Evolutionary conservation across 768 basidiomycete genomes (phyloP).

Genomic region (Naganishia onofrii): DNA sequence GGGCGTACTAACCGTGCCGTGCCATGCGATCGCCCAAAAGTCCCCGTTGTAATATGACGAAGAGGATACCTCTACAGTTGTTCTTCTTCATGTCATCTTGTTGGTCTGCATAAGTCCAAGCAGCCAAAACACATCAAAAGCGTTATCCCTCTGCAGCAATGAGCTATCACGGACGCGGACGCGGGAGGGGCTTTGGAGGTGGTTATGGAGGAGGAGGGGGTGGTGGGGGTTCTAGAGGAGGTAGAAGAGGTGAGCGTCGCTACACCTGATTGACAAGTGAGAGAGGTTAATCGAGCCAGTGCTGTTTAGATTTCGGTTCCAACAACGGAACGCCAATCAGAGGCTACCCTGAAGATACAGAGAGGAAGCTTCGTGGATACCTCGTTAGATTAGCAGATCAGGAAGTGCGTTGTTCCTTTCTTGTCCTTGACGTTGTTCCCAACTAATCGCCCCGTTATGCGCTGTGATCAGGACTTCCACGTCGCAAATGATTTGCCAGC

Average conservation of each 20-base stretch:
- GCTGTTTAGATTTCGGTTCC: neutral
- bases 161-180: constrained; percentile 34
- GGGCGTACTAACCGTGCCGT: neutral
- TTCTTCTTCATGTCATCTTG: neutral
- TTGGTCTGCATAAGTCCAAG: neutral
- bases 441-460: too few relatives aligned
- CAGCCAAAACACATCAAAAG: neutral
- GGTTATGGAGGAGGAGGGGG: constrained; percentile 30
- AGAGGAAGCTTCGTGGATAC: constrained; percentile 45
- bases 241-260: constrained; percentile 34
- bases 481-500: constrained; percentile 49
- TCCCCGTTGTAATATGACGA: neutral
- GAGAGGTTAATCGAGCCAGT: neutral
- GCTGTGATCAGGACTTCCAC: constrained; percentile 51
- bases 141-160: neutral
- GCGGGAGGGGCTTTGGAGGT: constrained; percentile 33
- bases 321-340: constrained; percentile 3
- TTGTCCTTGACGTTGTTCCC: neutral
- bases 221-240: constrained; percentile 38
- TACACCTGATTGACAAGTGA: neutral
- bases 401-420: constrained; percentile 38
- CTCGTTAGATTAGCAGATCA: constrained; percentile 50
- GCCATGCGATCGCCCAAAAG: neutral
- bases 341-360: constrained; percentile 36
- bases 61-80: neutral